Evolutionary conservation across 1,139 yeast species (phyloP), one percentile per base, ranked within the genome.

Genomic region (Pichia sp.): DNA sequence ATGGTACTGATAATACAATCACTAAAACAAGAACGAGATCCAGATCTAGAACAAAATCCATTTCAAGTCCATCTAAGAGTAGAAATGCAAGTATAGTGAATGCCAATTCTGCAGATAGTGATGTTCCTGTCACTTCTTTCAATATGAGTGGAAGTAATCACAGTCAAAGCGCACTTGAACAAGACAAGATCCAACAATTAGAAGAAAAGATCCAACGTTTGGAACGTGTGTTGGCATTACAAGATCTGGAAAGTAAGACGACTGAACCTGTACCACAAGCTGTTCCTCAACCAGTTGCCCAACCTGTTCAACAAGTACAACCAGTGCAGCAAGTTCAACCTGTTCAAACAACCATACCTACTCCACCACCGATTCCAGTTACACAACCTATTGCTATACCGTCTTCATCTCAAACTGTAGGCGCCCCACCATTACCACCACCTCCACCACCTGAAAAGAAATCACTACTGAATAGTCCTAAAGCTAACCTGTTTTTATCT

Each of bases 181-280:
- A 50, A 33, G 55, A 55, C 9, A 50, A 62, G 36, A 61, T 63
- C 33, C 54, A 54, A 37, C 48, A 46, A 21, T 48, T 63, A 15
- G 66, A 63, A 37, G 66, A 60, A 27, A 62, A 63, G 42, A 58
- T 63, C 17, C 61, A 60, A 33, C 54, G 55, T 28, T 47, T 63
- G 20, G 65, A 61, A 43, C 51, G 50, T 30, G 58, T 55, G 33
- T 48, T 60, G 30, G 55, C 56, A n/a, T 36, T 52, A 38, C 59
- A 55, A 39, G 59, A 55, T 3, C 42, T 58, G 34, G 50, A 49
- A 20, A 38, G 34, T 11, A 40, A 44, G 19, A 24, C 32, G 17
- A 46, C 42, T 11, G 39, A 36, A 36, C 47, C 8, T 49, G 58
- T 2, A 50, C 18, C 36, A 24, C 20, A 17, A 20, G 15, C 46